phyloP scores from a whole-genome alignment of 352 stramenopile genomes.

The Phytophthora cryptogea region DNA sequence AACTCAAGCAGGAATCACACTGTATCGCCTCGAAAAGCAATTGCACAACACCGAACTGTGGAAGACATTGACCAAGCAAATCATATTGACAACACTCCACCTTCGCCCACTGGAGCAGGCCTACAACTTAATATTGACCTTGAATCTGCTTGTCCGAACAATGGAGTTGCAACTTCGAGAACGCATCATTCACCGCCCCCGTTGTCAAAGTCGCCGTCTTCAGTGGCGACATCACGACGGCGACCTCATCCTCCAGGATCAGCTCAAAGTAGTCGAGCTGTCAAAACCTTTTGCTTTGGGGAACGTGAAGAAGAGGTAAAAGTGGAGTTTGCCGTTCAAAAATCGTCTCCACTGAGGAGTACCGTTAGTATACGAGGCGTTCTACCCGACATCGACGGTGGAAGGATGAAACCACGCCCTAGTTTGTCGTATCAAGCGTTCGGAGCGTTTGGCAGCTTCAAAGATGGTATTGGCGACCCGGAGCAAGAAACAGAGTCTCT shows the following conservation, averaged over 20 bases:
- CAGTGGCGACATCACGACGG: constrained; percentile 8
- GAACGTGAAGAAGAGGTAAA: constrained; percentile 26
- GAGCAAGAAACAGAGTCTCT: constrained; percentile 3
- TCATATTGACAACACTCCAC: neutral
- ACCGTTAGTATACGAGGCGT: constrained; percentile 11
- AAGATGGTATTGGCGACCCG: neutral
- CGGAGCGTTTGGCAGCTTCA: neutral
- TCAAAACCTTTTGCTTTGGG: constrained; percentile 17
- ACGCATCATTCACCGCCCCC: constrained; percentile 10
- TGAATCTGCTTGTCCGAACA: neutral
- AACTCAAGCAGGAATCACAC: constrained; percentile 2
- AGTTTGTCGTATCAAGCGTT: constrained; percentile 12
- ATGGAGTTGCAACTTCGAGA: constrained; percentile 4
- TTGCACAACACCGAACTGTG: constrained; percentile 19
- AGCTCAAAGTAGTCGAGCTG: constrained; percentile 1
- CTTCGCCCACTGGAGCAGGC: neutral
- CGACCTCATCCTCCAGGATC: constrained; percentile 9
- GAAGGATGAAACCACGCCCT: constrained; percentile 5
- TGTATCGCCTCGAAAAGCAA: constrained; percentile 43
- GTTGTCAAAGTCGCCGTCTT: constrained; percentile 18
- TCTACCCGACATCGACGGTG: constrained; percentile 19
- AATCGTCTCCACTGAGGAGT: neutral
- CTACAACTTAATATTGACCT: constrained; percentile 23
- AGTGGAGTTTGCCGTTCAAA: constrained; percentile 26
- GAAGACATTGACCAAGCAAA: neutral